Percentiles rank a stretch among this genome's conserved stretches.
Evolutionary conservation across 768 basidiomycete species (phyloP).

Genomic region (Lactarius akahatsu): DNA sequence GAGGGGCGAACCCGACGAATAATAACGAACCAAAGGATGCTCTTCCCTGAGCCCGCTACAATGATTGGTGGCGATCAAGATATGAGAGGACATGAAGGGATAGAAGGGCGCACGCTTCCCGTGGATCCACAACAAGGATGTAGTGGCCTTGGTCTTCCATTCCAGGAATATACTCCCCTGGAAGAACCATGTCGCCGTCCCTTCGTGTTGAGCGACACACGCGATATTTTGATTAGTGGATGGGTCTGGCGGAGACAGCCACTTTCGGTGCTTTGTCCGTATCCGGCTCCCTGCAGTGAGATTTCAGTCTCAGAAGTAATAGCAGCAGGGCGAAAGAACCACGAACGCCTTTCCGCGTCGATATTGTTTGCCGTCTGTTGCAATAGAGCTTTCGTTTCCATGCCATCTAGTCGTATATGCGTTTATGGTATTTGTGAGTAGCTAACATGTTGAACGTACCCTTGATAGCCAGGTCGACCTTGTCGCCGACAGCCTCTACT

Average conservation of each 20-base stretch:
- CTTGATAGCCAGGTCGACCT: neutral
- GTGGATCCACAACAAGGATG: conserved; percentile 6
- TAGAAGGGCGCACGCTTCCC: neutral
- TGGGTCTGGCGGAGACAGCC: neutral
- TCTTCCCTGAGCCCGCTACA: neutral
- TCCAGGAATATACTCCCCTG: neutral
- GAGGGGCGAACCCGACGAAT: neutral
- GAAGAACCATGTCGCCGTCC: conserved; percentile 1
- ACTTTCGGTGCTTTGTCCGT: neutral
- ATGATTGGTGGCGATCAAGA: neutral
- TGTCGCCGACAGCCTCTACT: neutral
- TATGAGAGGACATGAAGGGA: neutral
- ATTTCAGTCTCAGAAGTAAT: neutral
- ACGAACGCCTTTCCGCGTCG: neutral
- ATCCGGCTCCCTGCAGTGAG: neutral
- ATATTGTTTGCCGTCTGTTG: no score
- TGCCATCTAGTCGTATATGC: no score
- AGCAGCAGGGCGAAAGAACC: neutral
- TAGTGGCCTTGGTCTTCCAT: neutral
- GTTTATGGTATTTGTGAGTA: no score
- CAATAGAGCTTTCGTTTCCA: no score
- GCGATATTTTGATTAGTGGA: neutral
- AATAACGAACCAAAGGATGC: neutral
- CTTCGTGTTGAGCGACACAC: neutral
- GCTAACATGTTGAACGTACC: no score